These are phyloP conservation scores for Lecanicillium sp. DNA, from an alignment of 2,329 filamentous ascomycete species.

Conservation along the genomic window DNA sequence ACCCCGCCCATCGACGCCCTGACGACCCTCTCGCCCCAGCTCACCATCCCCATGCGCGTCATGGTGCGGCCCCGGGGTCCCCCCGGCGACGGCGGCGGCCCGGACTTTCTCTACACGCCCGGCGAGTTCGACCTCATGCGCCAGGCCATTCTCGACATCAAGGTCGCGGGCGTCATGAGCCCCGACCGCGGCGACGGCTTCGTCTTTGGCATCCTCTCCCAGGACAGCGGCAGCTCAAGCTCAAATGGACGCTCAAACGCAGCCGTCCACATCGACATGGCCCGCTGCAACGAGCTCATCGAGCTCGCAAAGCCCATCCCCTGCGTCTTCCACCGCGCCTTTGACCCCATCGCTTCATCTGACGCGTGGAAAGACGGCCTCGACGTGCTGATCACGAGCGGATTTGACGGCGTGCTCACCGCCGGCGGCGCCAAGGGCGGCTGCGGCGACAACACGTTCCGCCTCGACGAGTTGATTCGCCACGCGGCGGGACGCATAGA, in stretches of 20 bases:
- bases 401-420: slow-evolving; percentile 45
- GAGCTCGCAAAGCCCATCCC: slow-evolving; percentile 30
- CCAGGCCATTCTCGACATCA: slow-evolving; percentile 28
- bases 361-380: slow-evolving; percentile 18
- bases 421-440: slow-evolving; percentile 37
- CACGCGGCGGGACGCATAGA: slow-evolving; percentile 26
- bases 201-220: slow-evolving; percentile 42
- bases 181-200: slow-evolving; percentile 43
- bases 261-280: slow-evolving; percentile 34
- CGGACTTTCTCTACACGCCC: slow-evolving; percentile 42
- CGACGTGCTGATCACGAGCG: slow-evolving; percentile 28
- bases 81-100: slow-evolving; percentile 8
- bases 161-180: slow-evolving; percentile 27
- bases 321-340: slow-evolving; percentile 50
- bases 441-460: slow-evolving; percentile 29
- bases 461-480: slow-evolving; percentile 27
- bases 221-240: neutral
- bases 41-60: slow-evolving; percentile 37
- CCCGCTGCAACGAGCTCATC: slow-evolving; percentile 33
- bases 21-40: slow-evolving; percentile 15
- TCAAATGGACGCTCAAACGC: slow-evolving; percentile 9
- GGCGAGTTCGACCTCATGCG: slow-evolving; percentile 38
- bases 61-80: slow-evolving; percentile 44
- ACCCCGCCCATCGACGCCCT: slow-evolving; percentile 40
- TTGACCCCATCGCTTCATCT: slow-evolving; percentile 36